Evolutionary conservation across 306 rosid species (phyloP).

Genomic region (Vigna nakashimae): DNA sequence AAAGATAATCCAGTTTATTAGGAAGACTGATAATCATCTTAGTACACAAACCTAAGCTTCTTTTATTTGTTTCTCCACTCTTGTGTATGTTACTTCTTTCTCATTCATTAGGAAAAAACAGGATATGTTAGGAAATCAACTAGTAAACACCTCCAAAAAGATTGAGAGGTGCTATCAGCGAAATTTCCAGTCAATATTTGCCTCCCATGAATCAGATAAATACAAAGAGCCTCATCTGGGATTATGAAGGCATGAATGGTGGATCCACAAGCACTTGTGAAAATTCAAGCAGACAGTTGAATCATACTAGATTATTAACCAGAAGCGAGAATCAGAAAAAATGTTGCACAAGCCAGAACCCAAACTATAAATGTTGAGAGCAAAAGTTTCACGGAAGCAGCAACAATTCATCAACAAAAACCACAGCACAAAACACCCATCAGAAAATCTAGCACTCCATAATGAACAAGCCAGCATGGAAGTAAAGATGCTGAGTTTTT

Average conservation of each 20-base stretch:
- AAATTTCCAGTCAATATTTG: conserved; percentile 44
- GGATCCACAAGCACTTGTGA: not conserved
- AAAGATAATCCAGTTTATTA: not conserved
- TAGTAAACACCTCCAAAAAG: conserved; percentile 50
- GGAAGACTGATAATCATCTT: conserved; percentile 7
- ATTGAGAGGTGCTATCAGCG: conserved; percentile 45
- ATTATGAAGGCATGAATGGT: conserved; percentile 53
- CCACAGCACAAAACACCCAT: not conserved
- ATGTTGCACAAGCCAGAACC: conserved; percentile 21
- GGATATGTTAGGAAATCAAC: conserved; percentile 51
- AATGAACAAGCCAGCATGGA: conserved; percentile 20
- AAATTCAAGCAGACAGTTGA: conserved; percentile 35
- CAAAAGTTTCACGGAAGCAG: conserved; percentile 3
- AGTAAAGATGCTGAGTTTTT: not conserved
- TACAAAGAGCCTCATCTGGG: conserved; percentile 52
- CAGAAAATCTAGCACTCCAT: conserved; percentile 15
- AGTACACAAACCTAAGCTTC: conserved; percentile 1
- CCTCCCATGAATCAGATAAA: conserved; percentile 63
- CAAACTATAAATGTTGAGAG: conserved; percentile 3
- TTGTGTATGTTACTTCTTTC: not conserved
- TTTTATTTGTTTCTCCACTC: conserved; percentile 18
- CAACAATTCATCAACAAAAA: conserved; percentile 12
- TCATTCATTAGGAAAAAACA: not conserved
- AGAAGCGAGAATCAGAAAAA: conserved; percentile 17
- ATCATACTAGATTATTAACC: conserved; percentile 26